These are phyloP conservation scores for Penstemon eatonii DNA, from an alignment of 257 asterid genomes.

Conservation along the genomic window DNA sequence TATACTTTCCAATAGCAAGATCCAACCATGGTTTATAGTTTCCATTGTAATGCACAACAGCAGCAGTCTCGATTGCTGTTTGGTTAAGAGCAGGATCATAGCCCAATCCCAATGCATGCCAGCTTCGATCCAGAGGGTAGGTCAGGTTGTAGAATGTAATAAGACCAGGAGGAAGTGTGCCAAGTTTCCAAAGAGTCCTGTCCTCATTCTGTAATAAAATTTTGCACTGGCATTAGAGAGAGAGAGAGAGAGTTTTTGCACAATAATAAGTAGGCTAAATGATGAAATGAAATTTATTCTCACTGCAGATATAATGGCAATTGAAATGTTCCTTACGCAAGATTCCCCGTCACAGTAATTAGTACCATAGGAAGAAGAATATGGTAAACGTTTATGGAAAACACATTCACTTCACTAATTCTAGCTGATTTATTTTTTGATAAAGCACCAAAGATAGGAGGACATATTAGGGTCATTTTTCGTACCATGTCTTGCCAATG, in stretches of 20 bases:
- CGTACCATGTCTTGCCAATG: slow-evolving; percentile 84
- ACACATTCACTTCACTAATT: not conserved
- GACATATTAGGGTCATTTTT: slow-evolving; percentile 16
- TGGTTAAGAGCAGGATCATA: slow-evolving; percentile 91
- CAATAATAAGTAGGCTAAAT: slow-evolving; percentile 2
- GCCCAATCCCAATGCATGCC: slow-evolving; percentile 98
- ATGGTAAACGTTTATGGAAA: not conserved
- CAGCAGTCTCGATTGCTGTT: slow-evolving; percentile 79
- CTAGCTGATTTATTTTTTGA: not conserved
- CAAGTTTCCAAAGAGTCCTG: slow-evolving; percentile 95
- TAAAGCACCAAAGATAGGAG: slow-evolving; percentile 11
- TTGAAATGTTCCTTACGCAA: too few relatives aligned
- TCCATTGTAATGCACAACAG: slow-evolving; percentile 91
- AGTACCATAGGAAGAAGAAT: slow-evolving; percentile 5
- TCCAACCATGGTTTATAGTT: slow-evolving; percentile 98
- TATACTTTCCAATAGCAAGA: slow-evolving; percentile 89
- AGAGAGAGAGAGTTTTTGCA: slow-evolving; percentile 15
- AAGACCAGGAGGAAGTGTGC: slow-evolving; percentile 90
- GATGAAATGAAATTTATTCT: not conserved
- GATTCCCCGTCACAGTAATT: too few relatives aligned
- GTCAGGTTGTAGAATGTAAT: slow-evolving; percentile 92
- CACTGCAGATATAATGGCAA: too few relatives aligned
- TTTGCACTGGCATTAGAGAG: slow-evolving; percentile 5
- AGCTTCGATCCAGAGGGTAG: slow-evolving; percentile 73
- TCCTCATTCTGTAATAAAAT: slow-evolving; percentile 71